Evolutionary conservation across 129 eudicot species (phyloP), one percentile per base, ranked within the genome.

Genomic region (Helianthus annuus): DNA sequence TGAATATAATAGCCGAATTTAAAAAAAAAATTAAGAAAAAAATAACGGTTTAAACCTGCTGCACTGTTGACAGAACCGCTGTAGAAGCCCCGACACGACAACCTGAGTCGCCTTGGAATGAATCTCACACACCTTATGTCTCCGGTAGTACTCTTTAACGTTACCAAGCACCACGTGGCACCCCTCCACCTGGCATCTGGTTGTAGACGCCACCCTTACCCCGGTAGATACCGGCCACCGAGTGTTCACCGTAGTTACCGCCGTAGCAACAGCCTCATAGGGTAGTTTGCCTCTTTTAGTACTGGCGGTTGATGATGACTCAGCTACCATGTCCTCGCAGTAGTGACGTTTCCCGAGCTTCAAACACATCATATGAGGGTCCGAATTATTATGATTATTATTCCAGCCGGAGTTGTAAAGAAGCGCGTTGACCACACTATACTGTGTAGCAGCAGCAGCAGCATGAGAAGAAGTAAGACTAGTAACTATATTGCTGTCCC

Each of bases 51-150:
- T 8, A 13, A 5, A 84, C 96, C 96, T 85, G 96, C 91, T 88
- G 71, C 91, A 88, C 78, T 88, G 95, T 79, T 88, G 95, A 80
- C 95, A 88, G 63, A 88, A 88, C 17, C 95, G 81, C 36, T 88
- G 96, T 32, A 83, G 85, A 36, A 83, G 71, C 1, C 96, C 96
- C 68, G 61, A 87, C 36, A 88, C 87, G 55, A 85, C 80, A 15
- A 85, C 96, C 72, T 64, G 81, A 0, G 96, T 89, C 52, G 96
- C 87, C 80, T 89, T 89, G 0, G 96, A 84, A 78, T 89, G 96
- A 51, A 67, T 66, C 49, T 85, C 91, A 77, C 96, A 89, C 27
- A 89, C 96, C 70, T 85, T 89, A 53, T 89, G 96, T 82, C 91
- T 70, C 82, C 72, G 65, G 64, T 89, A 87, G 49, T 89, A 89